phyloP scores from a whole-genome alignment of 768 basidiomycete species.

The Lepiota venenata region DNA sequence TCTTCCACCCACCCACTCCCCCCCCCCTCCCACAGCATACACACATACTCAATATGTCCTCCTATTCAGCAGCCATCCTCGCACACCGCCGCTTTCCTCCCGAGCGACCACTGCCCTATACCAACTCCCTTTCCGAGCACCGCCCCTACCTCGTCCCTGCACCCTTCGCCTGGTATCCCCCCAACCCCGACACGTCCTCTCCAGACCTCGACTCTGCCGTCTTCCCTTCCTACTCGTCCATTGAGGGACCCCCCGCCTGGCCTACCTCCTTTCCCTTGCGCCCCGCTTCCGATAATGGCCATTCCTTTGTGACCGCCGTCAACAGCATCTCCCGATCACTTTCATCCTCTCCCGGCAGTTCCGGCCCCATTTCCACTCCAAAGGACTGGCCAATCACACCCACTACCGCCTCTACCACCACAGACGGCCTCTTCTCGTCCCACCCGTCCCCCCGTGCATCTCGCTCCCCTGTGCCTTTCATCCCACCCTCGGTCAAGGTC shows the following conservation, averaged over 20 bases:
- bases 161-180: background rate
- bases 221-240: background rate
- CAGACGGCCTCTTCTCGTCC: background rate
- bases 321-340: background rate
- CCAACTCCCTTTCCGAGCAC: too few relatives aligned
- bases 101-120: too few relatives aligned
- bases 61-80: background rate
- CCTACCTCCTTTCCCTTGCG: background rate
- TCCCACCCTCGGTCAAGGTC: slow-evolving; percentile 28
- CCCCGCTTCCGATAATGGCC: background rate
- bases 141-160: background rate
- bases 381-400: slow-evolving; percentile 4
- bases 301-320: background rate
- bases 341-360: slow-evolving; percentile 3
- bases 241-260: background rate
- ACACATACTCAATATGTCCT: slow-evolving; percentile 1
- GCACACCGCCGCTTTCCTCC: background rate
- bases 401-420: background rate
- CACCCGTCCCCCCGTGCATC: background rate
- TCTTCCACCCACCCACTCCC: too few relatives aligned
- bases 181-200: background rate
- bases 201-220: background rate
- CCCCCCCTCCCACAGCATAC: too few relatives aligned
- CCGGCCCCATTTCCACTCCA: background rate
- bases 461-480: background rate